phyloP scores from a whole-genome alignment of 2,329 filamentous ascomycete species.

The Colletotrichum sp. region DNA sequence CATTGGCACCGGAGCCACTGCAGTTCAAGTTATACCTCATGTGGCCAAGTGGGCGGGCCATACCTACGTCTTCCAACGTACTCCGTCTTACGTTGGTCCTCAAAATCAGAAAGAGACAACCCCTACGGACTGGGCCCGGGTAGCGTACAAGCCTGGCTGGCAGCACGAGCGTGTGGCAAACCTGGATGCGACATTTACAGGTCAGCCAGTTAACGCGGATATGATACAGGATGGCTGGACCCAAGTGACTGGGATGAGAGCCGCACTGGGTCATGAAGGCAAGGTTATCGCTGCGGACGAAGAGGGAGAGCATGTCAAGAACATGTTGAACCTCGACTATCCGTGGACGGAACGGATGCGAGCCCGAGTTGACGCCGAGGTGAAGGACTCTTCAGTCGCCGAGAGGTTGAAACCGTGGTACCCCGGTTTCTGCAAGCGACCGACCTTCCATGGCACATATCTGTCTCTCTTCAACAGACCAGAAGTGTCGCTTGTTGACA shows the following conservation, averaged over 20 bases:
- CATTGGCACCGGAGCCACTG: conserved; percentile 55
- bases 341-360: neutral
- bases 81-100: conserved; percentile 46
- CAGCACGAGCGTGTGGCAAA: conserved; percentile 33
- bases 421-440: neutral
- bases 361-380: neutral
- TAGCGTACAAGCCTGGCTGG: conserved; percentile 50
- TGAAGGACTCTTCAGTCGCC: neutral
- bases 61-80: conserved; percentile 61
- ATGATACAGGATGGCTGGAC: neutral
- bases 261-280: neutral
- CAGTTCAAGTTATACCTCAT: conserved; percentile 47
- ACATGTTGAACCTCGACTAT: neutral
- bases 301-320: neutral
- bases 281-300: neutral
- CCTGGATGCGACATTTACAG: neutral
- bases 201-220: neutral
- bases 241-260: neutral
- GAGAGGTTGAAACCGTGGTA: neutral
- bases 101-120: conserved; percentile 45
- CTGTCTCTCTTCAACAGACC: neutral
- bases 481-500: neutral
- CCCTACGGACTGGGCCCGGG: conserved; percentile 36
- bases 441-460: neutral
- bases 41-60: conserved; percentile 52